Evolutionary conservation across 2,329 filamentous ascomycete genomes (phyloP).

Genomic region (Diaporthe australafricana): DNA sequence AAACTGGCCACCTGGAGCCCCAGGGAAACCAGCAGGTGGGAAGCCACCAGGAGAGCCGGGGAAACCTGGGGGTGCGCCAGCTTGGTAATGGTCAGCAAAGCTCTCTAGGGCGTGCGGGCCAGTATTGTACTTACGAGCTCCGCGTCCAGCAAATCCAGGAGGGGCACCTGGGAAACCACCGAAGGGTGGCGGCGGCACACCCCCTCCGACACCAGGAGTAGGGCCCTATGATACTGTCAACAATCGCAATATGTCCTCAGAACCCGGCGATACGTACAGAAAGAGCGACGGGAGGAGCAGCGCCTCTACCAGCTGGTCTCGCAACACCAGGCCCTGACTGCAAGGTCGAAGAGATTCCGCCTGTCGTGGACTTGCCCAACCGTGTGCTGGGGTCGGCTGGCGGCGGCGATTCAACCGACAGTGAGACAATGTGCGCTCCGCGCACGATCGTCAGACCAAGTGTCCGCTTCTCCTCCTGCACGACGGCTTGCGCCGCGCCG

Average conservation of each 20-base stretch:
- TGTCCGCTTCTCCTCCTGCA: conserved; percentile 97
- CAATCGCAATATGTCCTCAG: not conserved
- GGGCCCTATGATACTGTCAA: conserved; percentile 67
- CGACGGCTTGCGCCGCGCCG: conserved; percentile 75
- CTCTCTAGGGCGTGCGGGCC: conserved; percentile 47
- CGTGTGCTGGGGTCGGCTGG: conserved; percentile 92
- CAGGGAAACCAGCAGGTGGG: conserved; percentile 58
- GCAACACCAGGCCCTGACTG: conserved; percentile 89
- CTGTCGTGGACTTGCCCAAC: conserved; percentile 80
- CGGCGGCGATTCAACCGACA: conserved; percentile 95
- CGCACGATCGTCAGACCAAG: conserved; percentile 94
- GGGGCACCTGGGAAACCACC: conserved; percentile 67
- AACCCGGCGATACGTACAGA: conserved; percentile 65
- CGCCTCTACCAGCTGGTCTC: conserved; percentile 88
- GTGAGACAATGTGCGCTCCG: conserved; percentile 92
- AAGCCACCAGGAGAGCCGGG: conserved; percentile 53
- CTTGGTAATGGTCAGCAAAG: conserved; percentile 47
- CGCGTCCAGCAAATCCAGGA: conserved; percentile 62
- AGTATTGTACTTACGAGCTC: conserved; percentile 62
- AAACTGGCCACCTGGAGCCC: conserved; percentile 56
- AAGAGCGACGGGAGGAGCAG: conserved; percentile 77
- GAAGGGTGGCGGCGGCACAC: conserved; percentile 67
- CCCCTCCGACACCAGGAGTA: conserved; percentile 86
- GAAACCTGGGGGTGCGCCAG: conserved; percentile 64
- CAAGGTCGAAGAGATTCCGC: conserved; percentile 77